Base-by-base conservation (phyloP, 2,329 filamentous ascomycete species). In the Bisporella sp. region DNA sequence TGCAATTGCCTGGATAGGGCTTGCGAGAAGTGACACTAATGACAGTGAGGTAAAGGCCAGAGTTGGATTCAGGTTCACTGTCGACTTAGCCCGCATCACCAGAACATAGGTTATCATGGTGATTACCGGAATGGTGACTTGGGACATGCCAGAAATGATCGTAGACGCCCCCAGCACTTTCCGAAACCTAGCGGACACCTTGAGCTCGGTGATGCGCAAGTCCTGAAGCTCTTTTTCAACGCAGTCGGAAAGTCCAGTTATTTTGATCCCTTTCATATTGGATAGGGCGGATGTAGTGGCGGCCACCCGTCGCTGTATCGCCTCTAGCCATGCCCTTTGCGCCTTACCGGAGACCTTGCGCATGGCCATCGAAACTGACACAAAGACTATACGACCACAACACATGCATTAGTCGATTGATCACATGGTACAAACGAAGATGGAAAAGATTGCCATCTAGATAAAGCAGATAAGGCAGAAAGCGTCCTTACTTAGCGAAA, bases 401-500 rank as follows among this genome's bases (percentile, higher is more conserved):
- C 13, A 13, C 9, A 39, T 13, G 35, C 21, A 13, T 39, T 39
- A 39, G 35, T 13, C 35, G 3, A 39, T 39, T 39, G n/a, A 11
- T 39, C 35, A 9, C 35, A 39, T 9, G 3, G 35, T 39, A 11
- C 13, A 9, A 13, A 11, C 13, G 35, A 39, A 39, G 21, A 3
- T 21, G 21, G 21, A 21, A 21, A 21, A 21, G 2, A 21, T 3
- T 21, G 21, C 21, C 21, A 21, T 21, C 21, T 21, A 21, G 21
- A 21, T 3, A 21, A 21, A 21, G 21, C 21, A 21, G 21, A 21
- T 39, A 11, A 39, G 35, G 13, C 3, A 9, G 13, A 9, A 9
- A 39, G 35, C 13, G 9, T 13, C 51, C 49, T 46, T 46, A 58
- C 43, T 33, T 8, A 48, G 39, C 33, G 59, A 49, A 11, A 54